Evolutionary conservation across 257 asterid species (phyloP).

Genomic region (Ilex aquifolium): DNA sequence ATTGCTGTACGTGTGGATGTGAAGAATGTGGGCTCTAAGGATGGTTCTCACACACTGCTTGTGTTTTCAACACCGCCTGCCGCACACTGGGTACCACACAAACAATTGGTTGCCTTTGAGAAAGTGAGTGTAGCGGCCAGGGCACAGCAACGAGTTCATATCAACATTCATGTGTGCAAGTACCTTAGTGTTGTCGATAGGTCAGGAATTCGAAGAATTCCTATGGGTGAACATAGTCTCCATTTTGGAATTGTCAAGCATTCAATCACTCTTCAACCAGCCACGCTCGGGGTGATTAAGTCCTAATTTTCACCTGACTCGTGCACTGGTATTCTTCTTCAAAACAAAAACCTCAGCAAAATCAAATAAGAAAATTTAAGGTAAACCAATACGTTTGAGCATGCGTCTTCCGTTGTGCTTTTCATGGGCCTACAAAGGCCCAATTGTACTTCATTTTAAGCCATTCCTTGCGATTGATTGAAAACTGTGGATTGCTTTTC

Average conservation of each 20-base stretch:
- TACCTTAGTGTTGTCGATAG: constrained; percentile 66
- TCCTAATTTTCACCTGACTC: constrained; percentile 10
- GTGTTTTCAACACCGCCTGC: constrained; percentile 61
- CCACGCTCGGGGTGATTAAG: constrained; percentile 36
- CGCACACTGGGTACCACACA: constrained; percentile 49
- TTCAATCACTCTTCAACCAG: constrained; percentile 51
- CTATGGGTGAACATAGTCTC: constrained; percentile 70
- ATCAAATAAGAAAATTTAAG: no score
- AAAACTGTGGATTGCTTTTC: no score
- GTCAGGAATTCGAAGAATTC: constrained; percentile 64
- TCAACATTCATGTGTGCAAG: constrained; percentile 69
- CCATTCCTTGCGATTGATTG: no score
- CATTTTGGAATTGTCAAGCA: constrained; percentile 58
- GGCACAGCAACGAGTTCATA: constrained; percentile 23
- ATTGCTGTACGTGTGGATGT: constrained; percentile 42
- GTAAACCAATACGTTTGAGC: no score
- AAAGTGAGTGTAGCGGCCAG: constrained; percentile 40
- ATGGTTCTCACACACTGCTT: constrained; percentile 60
- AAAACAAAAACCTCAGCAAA: no score
- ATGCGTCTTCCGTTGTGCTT: no score
- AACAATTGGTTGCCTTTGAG: constrained; percentile 59
- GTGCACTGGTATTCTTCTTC: no score
- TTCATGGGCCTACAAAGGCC: no score
- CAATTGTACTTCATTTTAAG: no score
- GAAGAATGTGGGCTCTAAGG: constrained; percentile 46